These are phyloP conservation scores for Penicillium rolfsii DNA, from an alignment of 2,329 filamentous ascomycete genomes.

Conservation along the genomic window DNA sequence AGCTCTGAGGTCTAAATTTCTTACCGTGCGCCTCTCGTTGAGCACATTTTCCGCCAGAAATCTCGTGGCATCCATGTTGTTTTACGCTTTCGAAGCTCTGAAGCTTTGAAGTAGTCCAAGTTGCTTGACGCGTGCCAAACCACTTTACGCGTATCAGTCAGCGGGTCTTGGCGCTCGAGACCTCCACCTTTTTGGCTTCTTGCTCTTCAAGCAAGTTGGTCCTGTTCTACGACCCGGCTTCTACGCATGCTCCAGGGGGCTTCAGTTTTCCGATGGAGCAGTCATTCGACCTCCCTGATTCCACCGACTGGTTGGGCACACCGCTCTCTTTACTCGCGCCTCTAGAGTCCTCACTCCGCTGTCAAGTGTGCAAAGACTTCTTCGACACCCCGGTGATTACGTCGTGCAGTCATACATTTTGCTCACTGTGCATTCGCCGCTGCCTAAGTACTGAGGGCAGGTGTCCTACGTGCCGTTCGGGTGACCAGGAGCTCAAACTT, in stretches of 20 bases:
- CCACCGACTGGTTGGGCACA: slow-evolving; percentile 54
- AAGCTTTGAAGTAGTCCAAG: slow-evolving; percentile 5
- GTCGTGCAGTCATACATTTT: slow-evolving; percentile 93
- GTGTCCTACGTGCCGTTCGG: slow-evolving; percentile 79
- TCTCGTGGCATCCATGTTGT: slow-evolving; percentile 63
- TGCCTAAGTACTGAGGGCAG: slow-evolving; percentile 80
- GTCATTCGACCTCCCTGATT: slow-evolving; percentile 47
- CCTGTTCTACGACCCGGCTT: neutral
- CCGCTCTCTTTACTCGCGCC: slow-evolving; percentile 49
- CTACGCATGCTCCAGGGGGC: neutral
- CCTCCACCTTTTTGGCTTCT: slow-evolving; percentile 19
- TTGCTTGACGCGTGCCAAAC: slow-evolving; percentile 39
- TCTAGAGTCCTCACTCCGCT: slow-evolving; percentile 83
- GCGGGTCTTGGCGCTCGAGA: slow-evolving; percentile 40
- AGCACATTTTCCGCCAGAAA: slow-evolving; percentile 77
- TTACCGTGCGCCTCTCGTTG: slow-evolving; percentile 72
- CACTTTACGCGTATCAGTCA: slow-evolving; percentile 51
- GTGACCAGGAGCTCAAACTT: slow-evolving; percentile 82
- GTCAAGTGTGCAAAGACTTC: slow-evolving; percentile 98
- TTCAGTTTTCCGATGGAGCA: slow-evolving; percentile 36
- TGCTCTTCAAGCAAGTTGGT: slow-evolving; percentile 11
- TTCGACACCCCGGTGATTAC: slow-evolving; percentile 94
- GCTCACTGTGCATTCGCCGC: slow-evolving; percentile 90
- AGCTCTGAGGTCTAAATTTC: slow-evolving; percentile 29
- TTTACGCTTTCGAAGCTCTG: slow-evolving; percentile 13